Evolutionary conservation across 768 basidiomycete genomes (phyloP).

Genomic region (Boletus vermiculosoides): DNA sequence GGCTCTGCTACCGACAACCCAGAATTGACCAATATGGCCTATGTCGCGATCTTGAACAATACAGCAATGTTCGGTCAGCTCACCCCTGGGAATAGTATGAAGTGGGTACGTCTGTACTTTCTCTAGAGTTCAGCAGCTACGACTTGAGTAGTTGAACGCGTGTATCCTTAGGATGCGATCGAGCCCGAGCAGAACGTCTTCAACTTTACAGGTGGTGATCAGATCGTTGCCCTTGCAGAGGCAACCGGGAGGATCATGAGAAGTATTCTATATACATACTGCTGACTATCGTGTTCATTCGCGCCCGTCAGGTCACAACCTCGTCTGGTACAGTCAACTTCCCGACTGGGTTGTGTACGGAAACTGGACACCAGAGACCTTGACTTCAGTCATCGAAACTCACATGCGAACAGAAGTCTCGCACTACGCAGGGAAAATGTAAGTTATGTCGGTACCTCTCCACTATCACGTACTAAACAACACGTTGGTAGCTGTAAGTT

Average conservation of each 20-base stretch:
- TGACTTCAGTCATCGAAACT: constrained; percentile 17
- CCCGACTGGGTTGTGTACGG: constrained; percentile 18
- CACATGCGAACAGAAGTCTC: constrained; percentile 20
- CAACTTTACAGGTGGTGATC: constrained; percentile 22
- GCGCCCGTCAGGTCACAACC: constrained; percentile 16
- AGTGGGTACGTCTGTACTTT: constrained; percentile 16
- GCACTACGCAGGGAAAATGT: constrained; percentile 16
- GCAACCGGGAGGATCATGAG: constrained; percentile 20
- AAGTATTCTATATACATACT: constrained; percentile 6
- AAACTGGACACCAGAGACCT: constrained; percentile 9
- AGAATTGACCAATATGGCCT: constrained; percentile 38
- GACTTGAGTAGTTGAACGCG: background rate
- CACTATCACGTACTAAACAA: background rate
- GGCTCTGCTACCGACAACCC: constrained; percentile 49
- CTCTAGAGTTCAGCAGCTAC: background rate
- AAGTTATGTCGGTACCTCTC: background rate
- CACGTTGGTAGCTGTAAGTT: constrained; percentile 11
- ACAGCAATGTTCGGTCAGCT: constrained; percentile 19
- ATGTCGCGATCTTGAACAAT: constrained; percentile 6
- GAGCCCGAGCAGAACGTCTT: constrained; percentile 27
- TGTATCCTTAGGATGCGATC: constrained; percentile 12
- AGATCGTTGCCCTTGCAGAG: constrained; percentile 20
- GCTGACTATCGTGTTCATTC: background rate
- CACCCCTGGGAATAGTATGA: constrained; percentile 22
- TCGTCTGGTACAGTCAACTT: constrained; percentile 19